Evolutionary conservation across 164 flowering plant genomes (phyloP), one percentile per base, ranked within the genome.

Genomic region (Liquidambar formosana): DNA sequence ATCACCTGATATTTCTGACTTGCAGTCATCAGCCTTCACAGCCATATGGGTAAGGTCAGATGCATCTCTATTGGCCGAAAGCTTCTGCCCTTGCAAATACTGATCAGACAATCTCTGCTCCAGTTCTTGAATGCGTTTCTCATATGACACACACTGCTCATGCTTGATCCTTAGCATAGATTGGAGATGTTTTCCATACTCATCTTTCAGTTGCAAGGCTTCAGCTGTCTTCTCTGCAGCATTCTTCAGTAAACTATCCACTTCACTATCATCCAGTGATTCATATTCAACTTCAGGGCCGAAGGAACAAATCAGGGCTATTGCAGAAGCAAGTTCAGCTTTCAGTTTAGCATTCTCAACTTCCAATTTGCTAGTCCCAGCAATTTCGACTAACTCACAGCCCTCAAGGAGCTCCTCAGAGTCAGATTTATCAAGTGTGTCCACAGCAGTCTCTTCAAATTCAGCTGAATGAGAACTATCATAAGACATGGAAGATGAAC

Each of bases 251-350:
- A 88, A 28, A 75, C 66, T 76, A 43, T 87, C 93, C 57, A 87
- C 12, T 75, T 82, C 82, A 75, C 78, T 82, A 33, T 96, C 98
- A 83, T 90, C 97, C 38, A 89, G 69, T 9, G 86, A 79, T 45
- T 75, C 86, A 79, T 76, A 88, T 53, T 91, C 92, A 23, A 82
- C 68, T 49, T 88, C 89, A 47, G 85, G 80, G 64, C 76, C 45
- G 13, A 84, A 74, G 10, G 89, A 89, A 81, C 97, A 92, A 25
- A 92, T 78, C 13, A 75, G 44, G 15, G 97, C 97, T 73, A 89
- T 84, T 73, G 87, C 88, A 28, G 98, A 86, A 73, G 99, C 99
- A 76, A 96, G 96, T 41, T 96, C 99, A 75, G 99, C 97, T 81
- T 87, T 93, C 68, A 96, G 76, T 72, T 83, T 90, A 63, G 94